Base-by-base conservation (phyloP, 2,329 filamentous ascomycete genomes). In the Westerdykella ornata region DNA sequence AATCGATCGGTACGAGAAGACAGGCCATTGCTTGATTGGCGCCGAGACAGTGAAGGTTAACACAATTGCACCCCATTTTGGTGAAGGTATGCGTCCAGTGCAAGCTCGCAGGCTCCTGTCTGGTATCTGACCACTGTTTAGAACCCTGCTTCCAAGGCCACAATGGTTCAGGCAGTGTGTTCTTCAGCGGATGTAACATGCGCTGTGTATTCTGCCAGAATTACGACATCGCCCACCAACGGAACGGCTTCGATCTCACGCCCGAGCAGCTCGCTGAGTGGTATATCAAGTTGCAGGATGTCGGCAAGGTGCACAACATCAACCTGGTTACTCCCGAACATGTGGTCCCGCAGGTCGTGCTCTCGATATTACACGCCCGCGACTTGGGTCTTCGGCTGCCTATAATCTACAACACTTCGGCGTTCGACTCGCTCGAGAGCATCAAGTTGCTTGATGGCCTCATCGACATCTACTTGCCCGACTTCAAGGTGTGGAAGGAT, bases 261-360 rank as follows among this genome's bases (percentile, higher is more conserved):
- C 84, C 85, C 0, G 84, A 89, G 61, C 77, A 88, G 59, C 74
- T 94, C 4, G 87, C 76, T 4, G 81, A 84, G 39, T 92, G 87
- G 87, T 89, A 84, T 65, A 55, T 92, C 43, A 92, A 92, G 67
- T 69, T 94, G 33, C 86, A 92, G 60, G 74, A 85, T 19, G 75
- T 86, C 2, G 87, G 85, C n/a, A 69, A 74, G 7, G 84, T 87
- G n/a, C 86, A 94, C 69, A 92, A 92, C 61, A 89, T 94, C 72
- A 92, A 94, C 62, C 77, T 90, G 16, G 77, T 94, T 43, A 94
- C 86, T 0, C 86, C 87, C 0, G 87, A 94, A 60, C 88, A 94
- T 62, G 84, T 94, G 14, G 86, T 88, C 3, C 85, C 87, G 0
- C 87, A 92, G 60, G 84, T 92, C 8, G 85, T 78, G 1, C 69